Base-by-base conservation (phyloP, 2,329 filamentous ascomycete species). In the Xylaria sp. region DNA sequence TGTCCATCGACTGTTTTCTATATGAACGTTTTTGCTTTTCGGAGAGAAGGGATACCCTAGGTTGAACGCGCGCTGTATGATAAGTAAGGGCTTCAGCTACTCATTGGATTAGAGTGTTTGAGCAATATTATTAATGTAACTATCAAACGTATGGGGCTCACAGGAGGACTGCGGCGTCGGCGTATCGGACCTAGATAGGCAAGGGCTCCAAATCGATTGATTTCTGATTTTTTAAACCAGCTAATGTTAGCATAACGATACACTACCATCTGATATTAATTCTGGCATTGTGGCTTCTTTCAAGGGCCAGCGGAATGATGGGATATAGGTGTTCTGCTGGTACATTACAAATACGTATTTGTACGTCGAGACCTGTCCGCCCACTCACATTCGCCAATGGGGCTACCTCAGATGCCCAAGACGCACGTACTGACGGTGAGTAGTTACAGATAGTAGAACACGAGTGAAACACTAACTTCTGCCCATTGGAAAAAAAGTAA, bases 51-150 rank as follows among this genome's bases (percentile, higher is more conserved):
- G 45, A 65, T 59, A 65, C 50, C 57, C 61, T 46, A 25, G 61
- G 57, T 55, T 62, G 57, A 28, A 58, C 13, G 43, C 23, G 60
- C 41, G 13, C 20, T 70, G 65, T 67, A 67, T 43, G 53, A 68
- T 65, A 53, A 64, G 58, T 60, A 43, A 28, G 58, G 57, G 46
- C 18, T 63, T 57, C 20, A 20, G 4, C 46, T 46, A 4, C 52
- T 60, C 25, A 53, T 67, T 9, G 2, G 32, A 45, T 53, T 70
- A 65, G 68, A 68, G 48, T 20, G 18, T 60, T 53, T 18, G 45
- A 53, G 41, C 59, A 60, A 59, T 67, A 46, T 56, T 63, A 20
- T 64, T 56, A 60, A 32, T 58, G 25, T 43, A 55, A 48, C 45
- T 30, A 36, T 63, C 34, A 25, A 13, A 30, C 30, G 55, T 48